Evolutionary conservation across 345 rosid genomes (phyloP).

Genomic region (Geranium brycei): DNA sequence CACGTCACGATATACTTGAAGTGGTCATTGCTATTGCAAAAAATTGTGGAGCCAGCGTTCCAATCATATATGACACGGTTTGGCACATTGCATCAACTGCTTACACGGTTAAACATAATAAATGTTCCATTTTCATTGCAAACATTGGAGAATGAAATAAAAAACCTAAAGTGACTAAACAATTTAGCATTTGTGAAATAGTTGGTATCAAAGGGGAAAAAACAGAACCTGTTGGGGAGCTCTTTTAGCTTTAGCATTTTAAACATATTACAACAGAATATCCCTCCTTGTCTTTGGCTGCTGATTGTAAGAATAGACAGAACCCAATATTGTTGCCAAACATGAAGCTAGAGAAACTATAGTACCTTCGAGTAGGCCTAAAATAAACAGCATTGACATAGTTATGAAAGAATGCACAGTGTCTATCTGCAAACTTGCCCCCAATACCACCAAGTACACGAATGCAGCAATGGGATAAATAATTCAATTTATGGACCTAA

Average conservation of each 20-base stretch:
- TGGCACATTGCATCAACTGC: slow-evolving; percentile 97
- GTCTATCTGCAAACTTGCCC: neutral
- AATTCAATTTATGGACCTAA: slow-evolving; percentile 20
- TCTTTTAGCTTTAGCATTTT: slow-evolving; percentile 82
- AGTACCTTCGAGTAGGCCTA: too few species aligned
- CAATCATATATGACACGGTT: slow-evolving; percentile 91
- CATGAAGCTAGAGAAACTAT: neutral
- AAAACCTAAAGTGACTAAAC: neutral
- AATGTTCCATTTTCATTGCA: neutral
- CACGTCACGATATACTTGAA: slow-evolving; percentile 32
- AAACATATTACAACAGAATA: slow-evolving; percentile 78
- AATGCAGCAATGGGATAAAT: neutral
- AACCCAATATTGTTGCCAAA: slow-evolving; percentile 3
- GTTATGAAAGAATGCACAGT: too few species aligned
- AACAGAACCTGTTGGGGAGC: slow-evolving; percentile 69
- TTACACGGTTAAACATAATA: slow-evolving; percentile 16
- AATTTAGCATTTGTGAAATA: neutral
- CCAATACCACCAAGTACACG: neutral
- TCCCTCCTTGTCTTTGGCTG: slow-evolving; percentile 71
- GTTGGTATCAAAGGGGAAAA: neutral
- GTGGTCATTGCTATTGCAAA: slow-evolving; percentile 69
- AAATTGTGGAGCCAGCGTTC: slow-evolving; percentile 86
- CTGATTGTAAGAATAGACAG: slow-evolving; percentile 3
- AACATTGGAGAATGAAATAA: neutral
- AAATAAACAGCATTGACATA: too few species aligned